Base-by-base conservation (phyloP, 148 eudicot genomes). In the Cornus controversa region DNA sequence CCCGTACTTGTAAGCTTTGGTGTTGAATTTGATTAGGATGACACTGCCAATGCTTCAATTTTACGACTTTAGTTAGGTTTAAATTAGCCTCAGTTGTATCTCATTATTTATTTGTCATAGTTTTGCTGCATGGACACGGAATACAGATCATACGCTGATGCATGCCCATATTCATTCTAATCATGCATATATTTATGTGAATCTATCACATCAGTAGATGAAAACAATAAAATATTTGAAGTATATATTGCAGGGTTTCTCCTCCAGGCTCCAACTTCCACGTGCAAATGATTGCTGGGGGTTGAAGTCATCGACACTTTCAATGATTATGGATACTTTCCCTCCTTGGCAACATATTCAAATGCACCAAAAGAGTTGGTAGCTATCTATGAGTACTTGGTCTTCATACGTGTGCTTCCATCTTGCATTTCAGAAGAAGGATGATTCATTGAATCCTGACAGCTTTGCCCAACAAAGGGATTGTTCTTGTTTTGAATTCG, bases 231-330 rank as follows among this genome's bases (percentile, higher is more conserved):
- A 1, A 1, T 13, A 1, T 15, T 50, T 15, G 18, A 16, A 11
- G 2, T 50, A 7, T 6, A 78, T 84, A 83, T 77, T 74, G 73
- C 76, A 57, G 40, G 76, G 75, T 74, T 76, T 57, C 71, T 70
- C 31, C 53, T 72, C 69, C 14, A 66, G 77, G 29, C 53, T 72
- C 69, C 14, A 66, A 77, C 74, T 81, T 79, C 66, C 80, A 79
- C 66, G 72, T 73, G 82, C 78, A 80, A 82, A 86, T 86, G 78
- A 86, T 86, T 86, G 78, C 28, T 53, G 63, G 36, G 45, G 34
- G 25, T 77, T 77, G 45, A 80, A 80, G 69, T 71, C 76, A 76
- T 66, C 65, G 66, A 79, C 70, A 34, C 78, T 63, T 70, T 76
- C 54, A 69, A 47, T 11, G 13, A 67, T 67, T 67, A 9, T 67